A percentile compares a stretch with the other conserved stretches of the same genome.
phyloP scores from a whole-genome alignment of 2,329 filamentous ascomycete species.

The Penicillium sumatraense region DNA sequence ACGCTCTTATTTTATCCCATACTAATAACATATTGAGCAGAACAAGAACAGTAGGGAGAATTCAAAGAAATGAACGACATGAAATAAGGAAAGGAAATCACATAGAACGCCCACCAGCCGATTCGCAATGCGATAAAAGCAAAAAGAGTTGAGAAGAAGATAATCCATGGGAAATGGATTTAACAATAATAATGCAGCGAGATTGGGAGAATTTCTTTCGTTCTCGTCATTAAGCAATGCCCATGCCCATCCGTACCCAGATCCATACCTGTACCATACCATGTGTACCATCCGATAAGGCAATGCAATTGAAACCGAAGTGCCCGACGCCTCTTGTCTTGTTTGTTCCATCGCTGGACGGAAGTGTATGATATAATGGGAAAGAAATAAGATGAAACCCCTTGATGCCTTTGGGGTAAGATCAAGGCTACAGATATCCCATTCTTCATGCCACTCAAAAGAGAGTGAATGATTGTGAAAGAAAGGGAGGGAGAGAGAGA shows the following conservation, averaged over 20 bases:
- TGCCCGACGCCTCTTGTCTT: constrained; percentile 12
- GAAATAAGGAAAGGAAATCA: too few relatives aligned
- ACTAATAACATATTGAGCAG: too few relatives aligned
- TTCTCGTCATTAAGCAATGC: background rate
- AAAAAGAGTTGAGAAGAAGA: background rate
- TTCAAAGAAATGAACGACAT: too few relatives aligned
- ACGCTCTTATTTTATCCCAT: too few relatives aligned
- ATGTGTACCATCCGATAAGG: constrained; percentile 2
- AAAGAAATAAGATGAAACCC: background rate
- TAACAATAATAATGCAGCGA: background rate
- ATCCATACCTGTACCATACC: background rate
- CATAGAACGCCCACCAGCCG: background rate
- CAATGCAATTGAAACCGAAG: background rate
- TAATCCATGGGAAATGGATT: background rate
- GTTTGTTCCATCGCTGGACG: constrained; percentile 10
- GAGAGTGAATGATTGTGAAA: constrained; percentile 12
- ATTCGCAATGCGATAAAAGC: background rate
- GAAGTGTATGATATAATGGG: background rate
- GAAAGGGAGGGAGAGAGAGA: constrained; percentile 18
- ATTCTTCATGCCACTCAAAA: constrained; percentile 17
- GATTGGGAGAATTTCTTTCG: background rate
- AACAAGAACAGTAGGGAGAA: too few relatives aligned
- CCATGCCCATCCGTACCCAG: background rate
- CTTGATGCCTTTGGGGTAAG: background rate
- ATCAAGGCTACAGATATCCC: constrained; percentile 17